A percentile compares a stretch with the other conserved stretches of the same genome.
Conservation (phyloP, 768 basidiomycete species). For the Ramaria sp. region DNA sequence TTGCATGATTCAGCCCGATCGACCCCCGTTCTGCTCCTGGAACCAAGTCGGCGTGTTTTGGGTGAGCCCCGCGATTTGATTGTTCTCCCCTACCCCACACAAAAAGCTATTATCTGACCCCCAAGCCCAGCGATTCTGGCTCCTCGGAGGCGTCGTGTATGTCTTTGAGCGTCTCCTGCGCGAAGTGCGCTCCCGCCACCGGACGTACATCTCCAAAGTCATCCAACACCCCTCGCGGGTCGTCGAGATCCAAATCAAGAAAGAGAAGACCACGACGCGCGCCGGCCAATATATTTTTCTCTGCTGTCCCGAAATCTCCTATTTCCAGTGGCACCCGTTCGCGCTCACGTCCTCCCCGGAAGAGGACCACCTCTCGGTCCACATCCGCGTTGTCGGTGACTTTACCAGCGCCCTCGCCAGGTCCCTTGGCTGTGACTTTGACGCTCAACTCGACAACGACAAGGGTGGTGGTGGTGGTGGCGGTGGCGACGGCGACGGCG, state of each 20-base stretch:
- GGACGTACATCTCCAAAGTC: conserved; percentile 88
- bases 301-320: conserved; percentile 76
- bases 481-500: conserved; percentile 60
- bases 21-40: conserved; percentile 75
- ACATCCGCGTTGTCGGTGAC: conserved; percentile 86
- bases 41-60: conserved; percentile 89
- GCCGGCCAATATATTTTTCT: conserved; percentile 94
- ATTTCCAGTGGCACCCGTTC: conserved; percentile 97
- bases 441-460: conserved; percentile 14
- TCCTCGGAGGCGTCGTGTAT: conserved; percentile 78
- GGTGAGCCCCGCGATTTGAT: conserved; percentile 39
- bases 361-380: conserved; percentile 89
- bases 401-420: conserved; percentile 74
- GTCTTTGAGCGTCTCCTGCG: conserved; percentile 82
- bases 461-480: conserved; percentile 25
- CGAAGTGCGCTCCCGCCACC: conserved; percentile 82
- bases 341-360: conserved; percentile 91
- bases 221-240: conserved; percentile 85
- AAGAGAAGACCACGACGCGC: conserved; percentile 72
- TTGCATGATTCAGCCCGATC: conserved; percentile 91
- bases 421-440: conserved; percentile 76
- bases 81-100: background rate
- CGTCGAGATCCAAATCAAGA: conserved; percentile 93
- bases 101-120: background rate
- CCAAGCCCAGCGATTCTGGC: conserved; percentile 65